Conservation (phyloP, 352 stramenopile genomes). For the Albugo candida region DNA sequence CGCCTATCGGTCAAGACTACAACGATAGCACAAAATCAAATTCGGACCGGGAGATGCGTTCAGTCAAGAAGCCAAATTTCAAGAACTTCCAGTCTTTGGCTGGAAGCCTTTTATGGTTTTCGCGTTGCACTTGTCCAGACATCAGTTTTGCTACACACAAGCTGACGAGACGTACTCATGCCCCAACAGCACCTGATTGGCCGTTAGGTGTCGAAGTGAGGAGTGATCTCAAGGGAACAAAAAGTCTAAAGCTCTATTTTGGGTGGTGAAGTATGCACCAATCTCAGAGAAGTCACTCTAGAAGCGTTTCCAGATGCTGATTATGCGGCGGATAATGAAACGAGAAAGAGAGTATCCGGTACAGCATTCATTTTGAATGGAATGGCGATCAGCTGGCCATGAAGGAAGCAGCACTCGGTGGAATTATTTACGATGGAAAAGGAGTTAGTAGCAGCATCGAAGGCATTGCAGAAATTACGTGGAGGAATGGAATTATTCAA, state of each 20-base stretch:
- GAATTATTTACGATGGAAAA: constrained; percentile 9
- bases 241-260: constrained; percentile 4
- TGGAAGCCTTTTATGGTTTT: constrained; percentile 13
- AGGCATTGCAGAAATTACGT: constrained; percentile 1
- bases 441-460: constrained; percentile 5
- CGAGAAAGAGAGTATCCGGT: constrained; percentile 9
- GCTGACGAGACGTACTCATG: constrained; percentile 6
- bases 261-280: background rate
- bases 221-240: constrained; percentile 12
- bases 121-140: constrained; percentile 12
- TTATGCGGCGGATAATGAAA: constrained; percentile 4
- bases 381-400: constrained; percentile 2
- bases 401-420: constrained; percentile 7
- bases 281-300: background rate
- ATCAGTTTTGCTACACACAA: constrained; percentile 11
- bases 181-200: constrained; percentile 3
- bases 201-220: background rate
- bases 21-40: background rate
- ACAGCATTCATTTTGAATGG: constrained; percentile 6
- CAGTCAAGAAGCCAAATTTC: constrained; percentile 4
- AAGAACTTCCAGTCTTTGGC: constrained; percentile 19
- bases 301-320: constrained; percentile 8
- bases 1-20: constrained; percentile 3
- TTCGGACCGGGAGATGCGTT: background rate
- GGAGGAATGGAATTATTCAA: constrained; percentile 1